Evolutionary conservation across 2,329 filamentous ascomycete genomes (phyloP).

Genomic region (Pseudocercospora eumusae): DNA sequence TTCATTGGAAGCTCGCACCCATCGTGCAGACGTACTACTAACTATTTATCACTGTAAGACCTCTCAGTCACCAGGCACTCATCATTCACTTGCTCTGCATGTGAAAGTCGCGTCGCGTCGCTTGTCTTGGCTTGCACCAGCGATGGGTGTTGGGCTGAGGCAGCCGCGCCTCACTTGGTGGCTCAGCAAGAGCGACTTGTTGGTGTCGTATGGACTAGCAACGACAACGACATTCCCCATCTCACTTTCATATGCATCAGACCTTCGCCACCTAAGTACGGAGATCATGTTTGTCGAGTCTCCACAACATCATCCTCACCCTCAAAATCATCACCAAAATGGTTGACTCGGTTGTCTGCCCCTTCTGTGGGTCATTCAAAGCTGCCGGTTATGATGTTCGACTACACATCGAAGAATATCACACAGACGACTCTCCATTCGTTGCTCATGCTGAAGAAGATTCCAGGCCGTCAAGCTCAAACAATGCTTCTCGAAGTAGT

Average conservation of each 20-base stretch:
- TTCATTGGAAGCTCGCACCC: background rate
- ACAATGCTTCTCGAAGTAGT: constrained; percentile 1
- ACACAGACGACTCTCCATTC: constrained; percentile 37
- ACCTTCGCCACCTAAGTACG: background rate
- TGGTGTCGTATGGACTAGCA: constrained; percentile 4
- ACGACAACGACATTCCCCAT: constrained; percentile 3
- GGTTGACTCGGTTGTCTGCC: constrained; percentile 31
- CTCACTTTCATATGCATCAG: background rate
- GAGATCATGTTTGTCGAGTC: constrained; percentile 10
- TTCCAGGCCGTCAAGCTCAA: constrained; percentile 1
- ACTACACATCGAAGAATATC: constrained; percentile 40
- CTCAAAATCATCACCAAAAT: constrained; percentile 23
- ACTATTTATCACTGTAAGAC: background rate
- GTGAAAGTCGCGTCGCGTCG: background rate
- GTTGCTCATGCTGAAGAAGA: constrained; percentile 8
- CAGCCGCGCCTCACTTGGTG: constrained; percentile 6
- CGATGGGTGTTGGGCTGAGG: constrained; percentile 6
- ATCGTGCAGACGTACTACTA: too few species aligned
- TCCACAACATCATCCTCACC: constrained; percentile 7
- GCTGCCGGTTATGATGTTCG: constrained; percentile 33
- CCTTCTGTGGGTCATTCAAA: constrained; percentile 36
- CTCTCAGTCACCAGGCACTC: background rate
- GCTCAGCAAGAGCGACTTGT: constrained; percentile 2
- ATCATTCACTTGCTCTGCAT: background rate
- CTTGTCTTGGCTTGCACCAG: too few species aligned